Conservation (phyloP, 768 basidiomycete genomes). For the Symmetrospora coprosmae region DNA sequence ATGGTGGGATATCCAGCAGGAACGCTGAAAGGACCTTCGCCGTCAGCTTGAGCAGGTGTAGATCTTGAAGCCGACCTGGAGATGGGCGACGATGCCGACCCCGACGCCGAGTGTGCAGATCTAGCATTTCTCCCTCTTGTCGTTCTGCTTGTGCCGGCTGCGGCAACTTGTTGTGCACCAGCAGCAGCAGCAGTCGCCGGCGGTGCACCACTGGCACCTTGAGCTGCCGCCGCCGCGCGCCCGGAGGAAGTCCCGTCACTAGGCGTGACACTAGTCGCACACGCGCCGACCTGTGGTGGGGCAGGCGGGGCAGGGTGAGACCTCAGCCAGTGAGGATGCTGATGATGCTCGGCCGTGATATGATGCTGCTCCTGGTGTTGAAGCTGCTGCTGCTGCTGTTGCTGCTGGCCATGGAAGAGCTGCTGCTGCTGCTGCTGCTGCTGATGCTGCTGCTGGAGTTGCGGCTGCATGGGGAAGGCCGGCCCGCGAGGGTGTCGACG, state of each 20-base stretch:
- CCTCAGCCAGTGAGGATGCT: not conserved
- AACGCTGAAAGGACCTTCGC: slow-evolving; percentile 6
- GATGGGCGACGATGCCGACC: not conserved
- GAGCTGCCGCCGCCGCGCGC: not conserved
- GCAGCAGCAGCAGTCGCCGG: not conserved
- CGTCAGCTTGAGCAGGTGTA: not conserved
- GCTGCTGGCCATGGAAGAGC: not conserved
- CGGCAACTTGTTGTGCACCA: not conserved
- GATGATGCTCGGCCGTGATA: not conserved
- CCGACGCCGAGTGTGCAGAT: not conserved
- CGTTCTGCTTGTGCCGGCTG: not conserved
- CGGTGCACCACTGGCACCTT: not conserved
- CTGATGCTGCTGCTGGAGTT: not conserved
- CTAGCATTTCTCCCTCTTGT: not conserved
- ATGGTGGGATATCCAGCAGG: slow-evolving; percentile 10
- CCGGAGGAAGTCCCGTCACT: too few relatives aligned
- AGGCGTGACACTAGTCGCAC: too few relatives aligned
- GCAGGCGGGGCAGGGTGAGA: not conserved
- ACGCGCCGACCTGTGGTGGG: not conserved
- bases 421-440: not conserved
- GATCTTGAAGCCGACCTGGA: not conserved
- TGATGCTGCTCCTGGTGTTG: not conserved
- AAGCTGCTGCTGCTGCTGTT: not conserved
- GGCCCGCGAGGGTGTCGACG: too few relatives aligned
- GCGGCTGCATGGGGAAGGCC: too few relatives aligned